phyloP scores from a whole-genome alignment of 2,329 filamentous ascomycete genomes.

The Leptographium lundbergii region DNA sequence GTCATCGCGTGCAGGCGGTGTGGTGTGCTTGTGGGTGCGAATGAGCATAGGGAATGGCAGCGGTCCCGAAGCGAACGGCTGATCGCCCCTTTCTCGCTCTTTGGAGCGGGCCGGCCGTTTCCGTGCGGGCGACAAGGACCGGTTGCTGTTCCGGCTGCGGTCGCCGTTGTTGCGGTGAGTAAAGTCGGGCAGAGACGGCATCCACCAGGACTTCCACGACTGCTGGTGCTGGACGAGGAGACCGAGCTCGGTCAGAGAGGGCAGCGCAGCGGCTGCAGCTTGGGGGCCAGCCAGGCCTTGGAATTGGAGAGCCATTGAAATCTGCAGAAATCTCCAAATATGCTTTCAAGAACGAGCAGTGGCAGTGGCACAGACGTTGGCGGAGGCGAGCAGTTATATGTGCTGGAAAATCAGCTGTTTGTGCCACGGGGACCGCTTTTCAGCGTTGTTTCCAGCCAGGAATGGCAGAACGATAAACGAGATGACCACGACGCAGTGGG shows the following conservation, averaged over 20 bases:
- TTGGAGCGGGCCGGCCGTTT: constrained; percentile 1
- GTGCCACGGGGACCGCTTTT: not conserved
- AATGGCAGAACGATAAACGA: not conserved
- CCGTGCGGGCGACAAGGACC: not conserved
- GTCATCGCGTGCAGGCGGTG: not conserved
- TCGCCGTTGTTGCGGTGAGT: not conserved
- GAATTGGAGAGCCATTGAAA: too few relatives aligned
- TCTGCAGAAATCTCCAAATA: too few relatives aligned
- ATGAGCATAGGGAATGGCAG: not conserved
- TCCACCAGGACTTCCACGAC: constrained; percentile 6
- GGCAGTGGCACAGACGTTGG: not conserved
- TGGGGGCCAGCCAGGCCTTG: too few relatives aligned
- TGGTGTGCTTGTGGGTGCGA: not conserved
- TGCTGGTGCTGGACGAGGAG: constrained; percentile 3
- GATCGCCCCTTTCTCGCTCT: not conserved
- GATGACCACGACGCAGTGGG: not conserved
- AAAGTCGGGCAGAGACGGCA: not conserved
- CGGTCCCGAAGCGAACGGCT: not conserved
- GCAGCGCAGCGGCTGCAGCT: not conserved
- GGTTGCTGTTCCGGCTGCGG: not conserved
- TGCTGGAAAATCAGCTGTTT: not conserved
- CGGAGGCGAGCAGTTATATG: not conserved
- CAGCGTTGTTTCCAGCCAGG: not conserved
- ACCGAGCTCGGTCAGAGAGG: constrained; percentile 9
- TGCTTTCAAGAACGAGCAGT: not conserved